Evolutionary conservation across 495 filamentous ascomycete species (phyloP).

Genomic region (Lasiosphaeris hirsuta): DNA sequence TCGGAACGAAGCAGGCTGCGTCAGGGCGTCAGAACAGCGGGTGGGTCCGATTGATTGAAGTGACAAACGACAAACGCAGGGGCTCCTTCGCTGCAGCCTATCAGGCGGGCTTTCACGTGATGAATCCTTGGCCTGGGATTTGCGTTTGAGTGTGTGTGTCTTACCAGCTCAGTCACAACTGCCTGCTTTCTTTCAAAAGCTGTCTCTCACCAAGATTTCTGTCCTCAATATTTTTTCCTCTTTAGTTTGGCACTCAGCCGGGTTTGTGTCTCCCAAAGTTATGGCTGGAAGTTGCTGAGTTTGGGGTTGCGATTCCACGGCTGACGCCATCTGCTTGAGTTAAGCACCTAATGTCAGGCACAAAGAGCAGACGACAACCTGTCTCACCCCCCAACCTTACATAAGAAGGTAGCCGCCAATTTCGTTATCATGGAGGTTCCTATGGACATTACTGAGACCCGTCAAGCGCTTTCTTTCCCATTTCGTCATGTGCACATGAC

Average conservation of each 20-base stretch:
- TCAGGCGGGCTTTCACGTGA: constrained; percentile 18
- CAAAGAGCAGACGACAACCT: constrained; percentile 4
- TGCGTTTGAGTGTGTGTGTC: no score
- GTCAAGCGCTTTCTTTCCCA: background rate
- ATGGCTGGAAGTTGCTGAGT: background rate
- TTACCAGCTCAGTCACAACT: no score
- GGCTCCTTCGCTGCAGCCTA: background rate
- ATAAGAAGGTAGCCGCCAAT: background rate
- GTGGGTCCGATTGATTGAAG: constrained; percentile 20
- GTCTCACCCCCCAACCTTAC: background rate
- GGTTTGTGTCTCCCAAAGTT: background rate
- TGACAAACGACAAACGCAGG: constrained; percentile 13
- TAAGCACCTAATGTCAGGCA: background rate
- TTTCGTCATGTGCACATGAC: no score
- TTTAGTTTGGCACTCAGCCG: background rate
- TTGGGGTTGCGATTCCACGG: background rate
- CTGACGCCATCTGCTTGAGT: background rate
- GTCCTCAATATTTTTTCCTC: background rate
- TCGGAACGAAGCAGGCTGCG: constrained; percentile 24
- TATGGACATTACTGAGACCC: background rate
- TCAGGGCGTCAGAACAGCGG: constrained; percentile 30
- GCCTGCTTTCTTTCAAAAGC: no score
- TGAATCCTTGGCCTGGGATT: background rate
- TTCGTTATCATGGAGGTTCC: background rate
- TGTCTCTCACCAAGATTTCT: background rate